These are phyloP conservation scores for Leishmania amazonensis DNA, from an alignment of 208 protist genomes.

Conservation along the genomic window DNA sequence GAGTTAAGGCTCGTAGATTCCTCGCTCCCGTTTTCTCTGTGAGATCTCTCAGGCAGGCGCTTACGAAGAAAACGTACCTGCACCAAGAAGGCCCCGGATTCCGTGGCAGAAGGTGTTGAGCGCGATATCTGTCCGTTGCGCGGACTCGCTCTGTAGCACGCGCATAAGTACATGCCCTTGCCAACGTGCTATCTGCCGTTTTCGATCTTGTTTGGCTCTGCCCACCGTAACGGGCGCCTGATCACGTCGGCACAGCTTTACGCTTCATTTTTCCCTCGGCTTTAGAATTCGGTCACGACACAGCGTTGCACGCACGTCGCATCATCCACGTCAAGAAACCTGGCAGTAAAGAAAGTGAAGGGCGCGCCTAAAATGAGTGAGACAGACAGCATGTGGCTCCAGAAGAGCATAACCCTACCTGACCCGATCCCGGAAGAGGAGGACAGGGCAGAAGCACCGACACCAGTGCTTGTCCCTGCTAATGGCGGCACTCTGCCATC, in stretches of 20 bases:
- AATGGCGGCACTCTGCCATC: neutral
- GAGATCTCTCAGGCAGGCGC: neutral
- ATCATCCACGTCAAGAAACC: too few relatives aligned
- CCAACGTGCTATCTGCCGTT: neutral
- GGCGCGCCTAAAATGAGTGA: conserved; percentile 11
- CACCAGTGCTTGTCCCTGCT: neutral
- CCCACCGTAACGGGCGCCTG: neutral
- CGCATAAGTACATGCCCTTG: neutral
- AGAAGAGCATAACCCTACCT: conserved; percentile 76
- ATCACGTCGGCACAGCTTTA: neutral
- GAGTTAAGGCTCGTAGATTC: neutral
- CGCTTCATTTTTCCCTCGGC: neutral
- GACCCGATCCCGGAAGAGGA: conserved; percentile 68
- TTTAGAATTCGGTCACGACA: neutral
- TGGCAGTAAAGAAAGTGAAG: too few relatives aligned
- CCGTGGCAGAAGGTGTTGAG: neutral
- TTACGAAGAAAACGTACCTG: neutral
- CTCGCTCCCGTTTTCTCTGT: neutral
- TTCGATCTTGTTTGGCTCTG: neutral
- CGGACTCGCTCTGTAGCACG: neutral
- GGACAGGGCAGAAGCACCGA: neutral
- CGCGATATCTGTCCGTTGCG: neutral
- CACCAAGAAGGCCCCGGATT: neutral
- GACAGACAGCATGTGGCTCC: conserved; percentile 82
- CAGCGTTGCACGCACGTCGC: neutral